Evolutionary conservation across 2,329 filamentous ascomycete species (phyloP), one percentile per base, ranked within the genome.

Genomic region (Nemania abortiva): DNA sequence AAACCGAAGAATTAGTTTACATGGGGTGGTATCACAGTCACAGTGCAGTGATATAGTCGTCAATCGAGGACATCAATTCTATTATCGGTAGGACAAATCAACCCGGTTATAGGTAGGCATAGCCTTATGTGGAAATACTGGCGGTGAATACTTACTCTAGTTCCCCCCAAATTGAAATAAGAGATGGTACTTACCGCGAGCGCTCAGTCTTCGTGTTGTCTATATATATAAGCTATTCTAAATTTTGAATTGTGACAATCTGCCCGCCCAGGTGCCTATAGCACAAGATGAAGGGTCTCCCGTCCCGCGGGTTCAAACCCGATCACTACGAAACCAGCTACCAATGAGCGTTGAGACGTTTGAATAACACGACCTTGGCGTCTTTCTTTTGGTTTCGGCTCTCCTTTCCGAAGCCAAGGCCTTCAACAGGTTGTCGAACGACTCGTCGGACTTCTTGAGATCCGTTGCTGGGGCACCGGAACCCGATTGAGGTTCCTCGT

Each of bases 351-450:
- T 18, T 2, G 27, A n/a, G 3, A 65, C 22, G 2, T 29, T 15
- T 39, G 49, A 54, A 31, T 42, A 37, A 6, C 49, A 52, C 18
- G 52, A 34, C 27, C 45, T 53, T 7, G n/a, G 31, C 4, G 31
- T 9, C 31, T 34, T 34, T 34, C 2, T 22, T n/a, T 56, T 49
- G 10, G 2, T 11, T 24, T 42, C 37, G 18, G 34, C 29, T 22
- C 37, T 31, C 2, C 20, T 24, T 10, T 55, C 39, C 15, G 56
- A 7, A 5, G 52, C 29, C 63, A 45, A 55, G n/a, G 42, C 31
- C 3, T 5, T 20, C 27, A 59, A 9, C 37, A 63, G 29, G 5
- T 69, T 56, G 20, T 61, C 63, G 29, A 62, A 58, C 13, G 64
- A 31, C 3, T 10, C 6, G 13, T 31, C 31, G 3, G 5, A 13